Evolutionary conservation across 31 red algal species (phyloP), one percentile per base, ranked within the genome.

Genomic region (Odonthalia washingtoniensis): DNA sequence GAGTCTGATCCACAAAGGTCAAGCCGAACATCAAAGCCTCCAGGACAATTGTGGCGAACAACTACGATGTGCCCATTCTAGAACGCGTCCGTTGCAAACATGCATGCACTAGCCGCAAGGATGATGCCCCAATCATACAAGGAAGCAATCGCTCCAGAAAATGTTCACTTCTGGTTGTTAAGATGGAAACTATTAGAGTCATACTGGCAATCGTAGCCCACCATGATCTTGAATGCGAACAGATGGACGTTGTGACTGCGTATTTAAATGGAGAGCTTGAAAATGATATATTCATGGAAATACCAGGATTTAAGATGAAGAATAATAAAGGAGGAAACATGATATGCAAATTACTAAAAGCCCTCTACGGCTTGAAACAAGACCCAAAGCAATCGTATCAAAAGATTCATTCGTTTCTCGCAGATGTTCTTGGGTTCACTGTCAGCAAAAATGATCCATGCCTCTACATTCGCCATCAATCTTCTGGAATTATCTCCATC

Each of bases 211-310:
- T 43, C 4, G 2, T 70, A 2, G 4, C 14, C 4, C 33, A 37
- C 2, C 24, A 52, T 5, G 80, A 44, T 4, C 38, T 72, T 37
- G 9, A 70, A 16, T 24, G 5, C 1, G 12, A 87, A 40, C 83
- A 87, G 6, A 61, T 87, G 40, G 83, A 87, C 46, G 83, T 87
- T 4, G 76, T 76, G n/a, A 87, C 83, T 18, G 70, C 70, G 34
- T 87, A 76, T 62, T n/a, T 76, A 39, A 87, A 87, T 52, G 74
- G 84, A 18, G 84, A 87, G 17, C 28, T 87, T 32, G 49, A 87
- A 42, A 72, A 87, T 27, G 45, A 74, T 77, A 72, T 87, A 5
- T 87, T 78, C 49, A 87, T 87, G 49, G 73, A 87, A 45, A 40
- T 76, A 21, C 84, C 72, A 63, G 45, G 73, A 6, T 77, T 87